Evolutionary conservation across 2,329 filamentous ascomycete genomes (phyloP).

Genomic region (Cercospora citrullina): DNA sequence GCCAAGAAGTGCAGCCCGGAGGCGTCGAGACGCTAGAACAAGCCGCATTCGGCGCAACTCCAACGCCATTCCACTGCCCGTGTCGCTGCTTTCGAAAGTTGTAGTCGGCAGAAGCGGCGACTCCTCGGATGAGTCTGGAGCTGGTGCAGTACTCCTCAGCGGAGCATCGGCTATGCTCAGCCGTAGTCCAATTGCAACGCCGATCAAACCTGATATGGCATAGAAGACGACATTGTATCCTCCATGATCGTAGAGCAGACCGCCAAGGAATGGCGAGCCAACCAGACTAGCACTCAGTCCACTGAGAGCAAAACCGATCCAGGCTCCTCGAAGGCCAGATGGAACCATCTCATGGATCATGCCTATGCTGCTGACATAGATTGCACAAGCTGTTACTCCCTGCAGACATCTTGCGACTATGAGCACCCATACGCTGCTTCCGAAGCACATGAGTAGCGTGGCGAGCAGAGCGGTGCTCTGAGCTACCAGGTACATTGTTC

Average conservation of each 20-base stretch:
- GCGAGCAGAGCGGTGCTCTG: neutral
- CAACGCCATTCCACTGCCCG: neutral
- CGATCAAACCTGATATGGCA: neutral
- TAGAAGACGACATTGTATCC: neutral
- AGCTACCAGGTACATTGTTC: neutral
- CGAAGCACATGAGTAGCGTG: neutral
- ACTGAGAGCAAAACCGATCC: neutral
- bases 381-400: neutral
- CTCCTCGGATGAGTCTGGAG: neutral
- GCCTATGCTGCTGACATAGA: conserved; percentile 3
- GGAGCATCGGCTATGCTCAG: neutral
- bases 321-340: neutral
- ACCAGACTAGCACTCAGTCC: neutral
- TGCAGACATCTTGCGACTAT: neutral
- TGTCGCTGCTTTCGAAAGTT: neutral
- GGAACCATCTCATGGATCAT: neutral
- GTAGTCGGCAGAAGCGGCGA: neutral
- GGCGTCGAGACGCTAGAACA: neutral
- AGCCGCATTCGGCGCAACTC: neutral
- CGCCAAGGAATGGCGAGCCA: neutral
- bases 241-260: neutral
- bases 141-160: neutral
- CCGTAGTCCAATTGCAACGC: neutral
- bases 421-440: neutral
- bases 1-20: neutral